These are phyloP conservation scores for Rubroboletus satanas DNA, from an alignment of 768 basidiomycete species.

Conservation along the genomic window DNA sequence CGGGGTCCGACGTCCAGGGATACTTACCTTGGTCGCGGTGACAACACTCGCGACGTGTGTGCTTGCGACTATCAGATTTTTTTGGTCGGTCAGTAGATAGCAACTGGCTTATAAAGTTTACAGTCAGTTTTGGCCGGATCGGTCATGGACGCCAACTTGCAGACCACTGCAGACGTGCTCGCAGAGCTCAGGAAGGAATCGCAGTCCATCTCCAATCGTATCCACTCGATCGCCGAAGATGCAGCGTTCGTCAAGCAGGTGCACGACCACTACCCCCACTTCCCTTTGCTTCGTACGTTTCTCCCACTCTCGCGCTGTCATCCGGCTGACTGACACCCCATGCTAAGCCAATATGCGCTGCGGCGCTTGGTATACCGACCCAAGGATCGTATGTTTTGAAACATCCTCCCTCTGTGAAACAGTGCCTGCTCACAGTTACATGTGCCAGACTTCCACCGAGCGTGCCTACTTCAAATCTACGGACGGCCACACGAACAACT, in stretches of 20 bases:
- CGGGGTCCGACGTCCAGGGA: background rate
- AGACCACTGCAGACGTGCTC: slow-evolving; percentile 29
- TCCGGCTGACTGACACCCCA: background rate
- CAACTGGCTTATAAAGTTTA: background rate
- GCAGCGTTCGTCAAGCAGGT: slow-evolving; percentile 62
- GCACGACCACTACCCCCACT: slow-evolving; percentile 40
- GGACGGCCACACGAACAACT: slow-evolving; percentile 81
- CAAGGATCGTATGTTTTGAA: slow-evolving; percentile 42
- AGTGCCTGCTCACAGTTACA: background rate
- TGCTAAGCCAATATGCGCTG: slow-evolving; percentile 78
- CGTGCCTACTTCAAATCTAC: slow-evolving; percentile 88
- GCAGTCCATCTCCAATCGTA: slow-evolving; percentile 77
- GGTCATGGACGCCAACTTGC: background rate
- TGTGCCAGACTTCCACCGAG: slow-evolving; percentile 12
- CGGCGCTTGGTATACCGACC: slow-evolving; percentile 91
- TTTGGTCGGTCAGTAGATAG: background rate
- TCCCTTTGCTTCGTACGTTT: slow-evolving; percentile 56
- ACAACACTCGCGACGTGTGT: background rate
- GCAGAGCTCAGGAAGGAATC: slow-evolving; percentile 63
- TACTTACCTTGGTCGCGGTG: slow-evolving; percentile 2
- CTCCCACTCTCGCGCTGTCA: background rate
- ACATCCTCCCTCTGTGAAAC: no score
- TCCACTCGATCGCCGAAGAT: slow-evolving; percentile 84
- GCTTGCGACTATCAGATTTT: background rate
- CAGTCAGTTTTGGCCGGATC: background rate